Conservation (phyloP, 176 grass and related monocot species). For the Zoysia pacifica region DNA sequence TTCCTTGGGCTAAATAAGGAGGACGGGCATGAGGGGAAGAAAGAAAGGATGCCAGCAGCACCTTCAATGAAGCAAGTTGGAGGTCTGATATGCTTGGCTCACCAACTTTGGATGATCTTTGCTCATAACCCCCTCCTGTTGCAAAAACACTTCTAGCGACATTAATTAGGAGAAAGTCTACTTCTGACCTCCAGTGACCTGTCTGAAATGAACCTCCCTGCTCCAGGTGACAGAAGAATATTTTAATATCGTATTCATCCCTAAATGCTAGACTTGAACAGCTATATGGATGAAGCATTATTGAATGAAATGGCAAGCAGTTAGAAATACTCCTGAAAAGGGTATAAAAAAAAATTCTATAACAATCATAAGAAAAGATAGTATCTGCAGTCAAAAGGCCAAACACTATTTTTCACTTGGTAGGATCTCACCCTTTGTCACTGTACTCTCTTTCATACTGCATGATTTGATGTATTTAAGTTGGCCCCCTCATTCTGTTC, state of each 20-base stretch:
- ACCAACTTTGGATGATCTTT: slow-evolving; percentile 35
- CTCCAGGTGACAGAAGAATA: slow-evolving; percentile 15
- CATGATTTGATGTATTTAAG: no score
- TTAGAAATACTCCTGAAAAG: slow-evolving; percentile 9
- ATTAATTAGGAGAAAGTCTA: slow-evolving; percentile 70
- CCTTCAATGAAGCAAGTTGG: slow-evolving; percentile 66
- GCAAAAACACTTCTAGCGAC: slow-evolving; percentile 62
- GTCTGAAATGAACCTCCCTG: slow-evolving; percentile 70
- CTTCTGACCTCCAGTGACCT: slow-evolving; percentile 62
- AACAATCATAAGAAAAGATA: no score
- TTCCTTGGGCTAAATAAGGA: slow-evolving; percentile 70
- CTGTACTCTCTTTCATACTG: neutral
- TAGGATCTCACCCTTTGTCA: neutral
- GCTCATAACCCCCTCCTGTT: slow-evolving; percentile 34
- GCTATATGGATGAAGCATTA: neutral
- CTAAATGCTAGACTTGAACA: neutral
- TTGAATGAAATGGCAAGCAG: neutral
- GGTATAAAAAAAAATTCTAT: neutral
- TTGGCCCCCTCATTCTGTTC: no score
- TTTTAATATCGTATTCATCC: slow-evolving; percentile 15
- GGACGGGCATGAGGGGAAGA: slow-evolving; percentile 59
- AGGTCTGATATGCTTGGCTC: slow-evolving; percentile 53
- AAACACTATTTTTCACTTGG: neutral
- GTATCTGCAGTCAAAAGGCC: no score
- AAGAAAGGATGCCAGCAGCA: slow-evolving; percentile 79